Percentiles rank a stretch among this genome's conserved stretches.
phyloP scores from a whole-genome alignment of 768 basidiomycete genomes.

The Pleurotus platypus region DNA sequence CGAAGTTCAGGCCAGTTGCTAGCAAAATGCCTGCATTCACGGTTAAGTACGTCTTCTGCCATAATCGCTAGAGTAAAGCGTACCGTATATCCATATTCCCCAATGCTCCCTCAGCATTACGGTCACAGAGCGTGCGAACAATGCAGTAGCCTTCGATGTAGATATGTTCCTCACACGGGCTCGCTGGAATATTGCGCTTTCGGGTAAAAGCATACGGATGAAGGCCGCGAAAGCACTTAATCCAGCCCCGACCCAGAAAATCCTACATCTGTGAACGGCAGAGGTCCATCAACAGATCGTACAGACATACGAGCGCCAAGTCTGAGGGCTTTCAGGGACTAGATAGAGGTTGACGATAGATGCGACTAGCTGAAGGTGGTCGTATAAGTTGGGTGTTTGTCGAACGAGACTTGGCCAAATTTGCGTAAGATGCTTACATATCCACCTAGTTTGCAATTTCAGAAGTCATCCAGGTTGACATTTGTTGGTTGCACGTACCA shows the following conservation, averaged over 20 bases:
- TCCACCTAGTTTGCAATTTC: neutral
- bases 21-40: constrained; percentile 8
- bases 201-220: constrained; percentile 52
- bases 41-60: neutral
- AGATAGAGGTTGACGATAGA: constrained; percentile 15
- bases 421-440: neutral
- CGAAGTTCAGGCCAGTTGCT: constrained; percentile 11
- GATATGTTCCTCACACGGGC: constrained; percentile 29
- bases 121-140: constrained; percentile 53
- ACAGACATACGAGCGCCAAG: constrained; percentile 12
- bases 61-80: neutral
- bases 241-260: constrained; percentile 61
- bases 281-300: neutral
- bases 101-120: constrained; percentile 61
- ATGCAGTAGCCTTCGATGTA: constrained; percentile 36
- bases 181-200: constrained; percentile 52
- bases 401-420: neutral
- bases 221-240: constrained; percentile 49
- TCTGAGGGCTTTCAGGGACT: constrained; percentile 16
- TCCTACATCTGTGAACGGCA: neutral
- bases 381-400: neutral
- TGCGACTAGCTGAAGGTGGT: constrained; percentile 9
- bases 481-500: neutral
- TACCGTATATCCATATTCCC: constrained; percentile 51
- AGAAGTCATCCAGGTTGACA: too few species aligned